phyloP scores from a whole-genome alignment of 441 rosid genomes.

The Bruguiera hainesii region DNA sequence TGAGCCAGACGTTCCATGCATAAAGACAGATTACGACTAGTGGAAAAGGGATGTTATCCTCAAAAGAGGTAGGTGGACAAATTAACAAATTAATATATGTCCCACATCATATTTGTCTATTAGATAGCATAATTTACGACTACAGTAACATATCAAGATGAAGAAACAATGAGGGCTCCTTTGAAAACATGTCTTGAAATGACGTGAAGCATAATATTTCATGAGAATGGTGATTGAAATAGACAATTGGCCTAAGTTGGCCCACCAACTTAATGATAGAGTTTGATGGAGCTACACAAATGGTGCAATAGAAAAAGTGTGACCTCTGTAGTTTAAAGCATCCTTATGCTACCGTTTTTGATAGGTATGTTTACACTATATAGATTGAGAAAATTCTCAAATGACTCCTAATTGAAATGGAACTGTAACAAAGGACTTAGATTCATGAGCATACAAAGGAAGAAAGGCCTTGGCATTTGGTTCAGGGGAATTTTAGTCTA shows the following conservation, averaged over 20 bases:
- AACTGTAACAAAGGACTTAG: not conserved
- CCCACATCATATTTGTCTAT: constrained; percentile 2
- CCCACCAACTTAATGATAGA: too few species aligned
- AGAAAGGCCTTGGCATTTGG: not conserved
- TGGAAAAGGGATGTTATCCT: not conserved
- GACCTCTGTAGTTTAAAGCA: too few species aligned
- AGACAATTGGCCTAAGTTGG: too few species aligned
- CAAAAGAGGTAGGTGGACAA: not conserved
- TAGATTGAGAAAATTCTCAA: constrained; percentile 1
- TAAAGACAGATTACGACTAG: too few species aligned
- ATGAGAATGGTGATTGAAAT: too few species aligned
- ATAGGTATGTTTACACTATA: not conserved
- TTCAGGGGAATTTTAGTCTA: too few species aligned
- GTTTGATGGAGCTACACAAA: too few species aligned
- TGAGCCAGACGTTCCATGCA: not conserved
- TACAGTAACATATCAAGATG: not conserved
- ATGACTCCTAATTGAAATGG: not conserved
- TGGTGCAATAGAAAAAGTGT: too few species aligned
- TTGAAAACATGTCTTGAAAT: not conserved
- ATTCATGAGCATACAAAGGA: not conserved
- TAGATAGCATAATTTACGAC: not conserved
- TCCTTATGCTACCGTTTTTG: not conserved
- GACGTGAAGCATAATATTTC: too few species aligned
- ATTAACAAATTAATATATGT: not conserved
- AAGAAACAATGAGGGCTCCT: too few species aligned